Evolutionary conservation across 805 yeast species (phyloP), one percentile per base, ranked within the genome.

Genomic region (Candida nonsorbophila): DNA sequence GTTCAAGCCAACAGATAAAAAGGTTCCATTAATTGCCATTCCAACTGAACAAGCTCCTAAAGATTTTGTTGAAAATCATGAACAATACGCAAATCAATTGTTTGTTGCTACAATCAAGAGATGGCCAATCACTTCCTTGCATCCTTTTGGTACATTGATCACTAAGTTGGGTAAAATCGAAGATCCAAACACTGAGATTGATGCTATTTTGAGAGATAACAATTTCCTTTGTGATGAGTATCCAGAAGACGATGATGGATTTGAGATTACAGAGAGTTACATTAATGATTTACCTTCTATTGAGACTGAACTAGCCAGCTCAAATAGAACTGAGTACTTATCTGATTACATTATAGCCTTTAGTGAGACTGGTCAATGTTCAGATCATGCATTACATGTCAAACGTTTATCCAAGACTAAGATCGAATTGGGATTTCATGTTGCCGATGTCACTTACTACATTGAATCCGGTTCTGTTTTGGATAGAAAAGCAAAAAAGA

Each of bases 71-170:
- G 95, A 87, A 44, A 87, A 86, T 44, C 94, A 87, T 41, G 94
- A 84, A 33, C 70, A 69, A 29, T 92, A 92, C 47, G 69, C 84
- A 0, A 77, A 84, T 50, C 84, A 80, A 45, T 62, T 88, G 29
- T 92, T 90, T 51, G 90, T 92, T 37, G 97, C 97, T 0, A 83
- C 95, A 1, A 90, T 92, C 49, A 92, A 92, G 55, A 80, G 98
- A 57, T 92, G 98, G 98, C 98, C 98, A 49, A 92, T 92, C 56
- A 92, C 98, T 7, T 90, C 97, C 0, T 71, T 92, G 55, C 98
- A 92, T 65, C 98, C 98, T 4, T 92, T 92, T 51, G 98, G 98
- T 45, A 87, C 95, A 17, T 65, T 92, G 33, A 81, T 90, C 15
- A 83, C 88, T 25, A 84, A 84, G 44, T 65, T 92, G 38, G 98